A percentile compares a stretch with the other conserved stretches of the same genome.
phyloP scores from a whole-genome alignment of 805 yeast species.

The Metschnikowia henanensis region DNA sequence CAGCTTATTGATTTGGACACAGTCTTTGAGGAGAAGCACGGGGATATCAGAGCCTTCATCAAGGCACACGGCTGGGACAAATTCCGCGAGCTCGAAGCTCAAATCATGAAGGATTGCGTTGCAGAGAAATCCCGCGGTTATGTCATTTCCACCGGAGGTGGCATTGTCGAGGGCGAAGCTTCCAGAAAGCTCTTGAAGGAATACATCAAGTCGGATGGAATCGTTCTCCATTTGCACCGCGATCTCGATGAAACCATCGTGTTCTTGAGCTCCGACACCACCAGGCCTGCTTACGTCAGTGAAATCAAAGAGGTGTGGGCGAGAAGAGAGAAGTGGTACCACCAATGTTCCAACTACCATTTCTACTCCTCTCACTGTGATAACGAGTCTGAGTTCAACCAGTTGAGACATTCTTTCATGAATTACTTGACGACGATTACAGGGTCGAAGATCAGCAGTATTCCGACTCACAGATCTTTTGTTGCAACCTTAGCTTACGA shows the following conservation, averaged over 20 bases:
- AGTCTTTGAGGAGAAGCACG: constrained; percentile 56
- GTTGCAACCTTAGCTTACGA: constrained; percentile 73
- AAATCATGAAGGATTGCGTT: constrained; percentile 52
- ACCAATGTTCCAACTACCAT: constrained; percentile 73
- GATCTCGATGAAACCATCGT: constrained; percentile 76
- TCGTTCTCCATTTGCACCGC: constrained; percentile 89
- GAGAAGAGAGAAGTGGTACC: constrained; percentile 77
- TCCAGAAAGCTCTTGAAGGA: constrained; percentile 64
- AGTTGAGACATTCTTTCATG: constrained; percentile 58
- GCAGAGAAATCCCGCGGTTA: constrained; percentile 44
- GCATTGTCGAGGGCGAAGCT: constrained; percentile 77
- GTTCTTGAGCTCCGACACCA: constrained; percentile 72
- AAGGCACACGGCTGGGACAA: constrained; percentile 80
- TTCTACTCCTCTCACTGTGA: constrained; percentile 77
- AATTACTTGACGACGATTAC: constrained; percentile 59
- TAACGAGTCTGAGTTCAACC: constrained; percentile 50
- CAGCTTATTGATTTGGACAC: constrained; percentile 75
- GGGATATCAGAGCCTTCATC: constrained; percentile 61
- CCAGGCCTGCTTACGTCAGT: constrained; percentile 84
- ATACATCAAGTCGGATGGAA: constrained; percentile 59
- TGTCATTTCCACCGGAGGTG: constrained; percentile 95
- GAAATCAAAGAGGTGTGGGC: constrained; percentile 84
- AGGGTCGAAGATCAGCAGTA: constrained; percentile 43
- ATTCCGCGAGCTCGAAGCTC: constrained; percentile 70
- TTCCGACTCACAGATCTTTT: constrained; percentile 55